Evolutionary conservation across 768 basidiomycete species (phyloP), one percentile per base, ranked within the genome.

Genomic region (Neoboletus brunneissimus): DNA sequence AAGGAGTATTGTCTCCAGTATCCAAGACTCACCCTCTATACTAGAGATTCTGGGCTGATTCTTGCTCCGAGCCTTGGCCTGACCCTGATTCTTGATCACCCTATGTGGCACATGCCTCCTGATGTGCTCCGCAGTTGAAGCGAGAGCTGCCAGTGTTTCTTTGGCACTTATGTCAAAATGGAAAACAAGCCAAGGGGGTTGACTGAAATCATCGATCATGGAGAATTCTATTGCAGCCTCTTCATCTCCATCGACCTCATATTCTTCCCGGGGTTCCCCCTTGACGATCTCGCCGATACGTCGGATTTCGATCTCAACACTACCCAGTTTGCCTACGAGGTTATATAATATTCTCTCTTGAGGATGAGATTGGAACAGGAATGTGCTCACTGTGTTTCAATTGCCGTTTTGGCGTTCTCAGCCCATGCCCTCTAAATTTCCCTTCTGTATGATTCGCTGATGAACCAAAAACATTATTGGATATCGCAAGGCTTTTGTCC

Each of bases 281-380:
- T 53, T 50, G 50, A 61, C 27, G 47, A 65, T 61, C 34, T 32
- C 27, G 2, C 32, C 35, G 5, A 61, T 57, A 25, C 63, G 63
- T 46, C 63, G 63, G 13, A 64, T 55, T 35, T 64, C 63, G 25
- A 62, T 51, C 20, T 61, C 59, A 2, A 62, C 35, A 18, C n/a
- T 34, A 7, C 50, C 41, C 16, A 64, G 44, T n/a, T 31, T 45
- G 40, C 58, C 58, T 64, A 15, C 9, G 15, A 44, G 18, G 20
- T 20, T 23, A 51, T 12, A 40, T 31, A 15, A 22, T 11, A 13
- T 22, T 34, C 18, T 5, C 12, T 31, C 23, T n/a, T 32, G 12
- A 41, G 15, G 29, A 35, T 38, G 11, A 22, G 40, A 43, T 23
- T 38, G 27, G 25, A 29, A 27, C 16, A 23, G 32, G 22, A 35